Percentiles rank a stretch among this genome's conserved stretches.
phyloP scores from a whole-genome alignment of 2,329 filamentous ascomycete species.

The Ramichloridium luteum region DNA sequence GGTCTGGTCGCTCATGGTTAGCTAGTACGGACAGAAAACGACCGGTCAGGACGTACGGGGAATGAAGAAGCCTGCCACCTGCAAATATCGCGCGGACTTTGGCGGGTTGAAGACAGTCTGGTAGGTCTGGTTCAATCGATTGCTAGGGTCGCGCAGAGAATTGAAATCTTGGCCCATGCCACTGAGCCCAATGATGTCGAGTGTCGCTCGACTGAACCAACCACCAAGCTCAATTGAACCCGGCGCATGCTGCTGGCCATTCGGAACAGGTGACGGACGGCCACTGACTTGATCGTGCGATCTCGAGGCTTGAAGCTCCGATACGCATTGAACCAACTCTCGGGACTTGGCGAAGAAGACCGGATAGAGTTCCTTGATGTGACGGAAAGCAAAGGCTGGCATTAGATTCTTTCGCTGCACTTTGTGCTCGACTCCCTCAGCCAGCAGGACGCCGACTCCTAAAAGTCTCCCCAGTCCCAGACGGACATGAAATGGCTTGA shows the following conservation, averaged over 20 bases:
- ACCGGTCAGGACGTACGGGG: conserved; percentile 16
- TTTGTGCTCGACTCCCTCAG: conserved; percentile 86
- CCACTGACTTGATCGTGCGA: too few species aligned
- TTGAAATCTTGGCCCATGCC: conserved; percentile 47
- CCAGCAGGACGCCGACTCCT: conserved; percentile 61
- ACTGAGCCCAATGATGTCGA: conserved; percentile 47
- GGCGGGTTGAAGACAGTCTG: conserved; percentile 38
- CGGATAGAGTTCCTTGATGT: conserved; percentile 39
- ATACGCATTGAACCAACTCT: conserved; percentile 23
- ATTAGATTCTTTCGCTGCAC: conserved; percentile 38
- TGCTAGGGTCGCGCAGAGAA: conserved; percentile 38
- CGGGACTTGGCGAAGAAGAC: conserved; percentile 5
- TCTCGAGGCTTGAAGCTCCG: conserved; percentile 2
- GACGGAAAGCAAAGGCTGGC: conserved; percentile 39
- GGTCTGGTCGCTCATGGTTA: conserved; percentile 33
- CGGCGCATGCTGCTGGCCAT: conserved; percentile 16
- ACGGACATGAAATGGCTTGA: conserved; percentile 36
- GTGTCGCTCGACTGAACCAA: conserved; percentile 40
- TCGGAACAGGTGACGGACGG: too few species aligned
- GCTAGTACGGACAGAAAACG: conserved; percentile 50
- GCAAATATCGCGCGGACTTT: conserved; percentile 42
- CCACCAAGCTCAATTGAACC: conserved; percentile 32
- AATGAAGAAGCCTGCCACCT: conserved; percentile 34
- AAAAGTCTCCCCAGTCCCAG: conserved; percentile 50
- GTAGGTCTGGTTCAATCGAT: conserved; percentile 42